A percentile compares a stretch with the other conserved stretches of the same genome.
Evolutionary conservation across 768 basidiomycete genomes (phyloP).

Genomic region (Calocera cornea): DNA sequence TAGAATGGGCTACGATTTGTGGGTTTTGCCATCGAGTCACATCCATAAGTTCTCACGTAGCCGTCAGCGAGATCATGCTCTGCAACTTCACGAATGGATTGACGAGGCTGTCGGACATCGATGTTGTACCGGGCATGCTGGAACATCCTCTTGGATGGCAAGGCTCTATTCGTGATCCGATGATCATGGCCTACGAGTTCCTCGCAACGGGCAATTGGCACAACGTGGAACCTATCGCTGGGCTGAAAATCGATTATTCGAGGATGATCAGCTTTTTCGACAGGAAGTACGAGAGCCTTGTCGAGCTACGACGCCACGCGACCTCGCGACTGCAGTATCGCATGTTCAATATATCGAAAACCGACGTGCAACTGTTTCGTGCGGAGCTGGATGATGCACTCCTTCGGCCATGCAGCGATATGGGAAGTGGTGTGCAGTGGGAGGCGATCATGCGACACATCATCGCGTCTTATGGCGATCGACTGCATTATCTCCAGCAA

Average conservation of each 20-base stretch:
- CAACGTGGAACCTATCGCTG: background rate
- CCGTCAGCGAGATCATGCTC: conserved; percentile 7
- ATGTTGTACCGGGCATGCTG: background rate
- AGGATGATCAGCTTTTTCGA: conserved; percentile 3
- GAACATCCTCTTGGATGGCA: conserved; percentile 1
- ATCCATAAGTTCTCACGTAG: background rate
- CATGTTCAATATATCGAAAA: background rate
- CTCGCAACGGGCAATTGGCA: conserved; percentile 7
- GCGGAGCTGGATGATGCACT: background rate
- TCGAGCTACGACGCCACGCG: background rate
- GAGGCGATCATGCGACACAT: background rate
- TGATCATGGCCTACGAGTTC: background rate
- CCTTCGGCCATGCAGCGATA: background rate
- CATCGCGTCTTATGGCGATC: background rate
- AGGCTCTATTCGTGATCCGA: background rate
- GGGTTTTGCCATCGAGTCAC: background rate
- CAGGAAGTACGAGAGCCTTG: conserved; percentile 5
- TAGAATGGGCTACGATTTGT: conserved; percentile 1
- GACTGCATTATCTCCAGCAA: background rate
- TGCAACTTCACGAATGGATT: conserved; percentile 1
- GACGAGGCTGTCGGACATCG: background rate
- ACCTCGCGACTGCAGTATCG: background rate
- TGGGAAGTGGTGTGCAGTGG: background rate
- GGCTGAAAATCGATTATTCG: conserved; percentile 4
- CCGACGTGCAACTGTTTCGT: background rate